Base-by-base conservation (phyloP, 306 rosid genomes). In the Hippophae rhamnoides region DNA sequence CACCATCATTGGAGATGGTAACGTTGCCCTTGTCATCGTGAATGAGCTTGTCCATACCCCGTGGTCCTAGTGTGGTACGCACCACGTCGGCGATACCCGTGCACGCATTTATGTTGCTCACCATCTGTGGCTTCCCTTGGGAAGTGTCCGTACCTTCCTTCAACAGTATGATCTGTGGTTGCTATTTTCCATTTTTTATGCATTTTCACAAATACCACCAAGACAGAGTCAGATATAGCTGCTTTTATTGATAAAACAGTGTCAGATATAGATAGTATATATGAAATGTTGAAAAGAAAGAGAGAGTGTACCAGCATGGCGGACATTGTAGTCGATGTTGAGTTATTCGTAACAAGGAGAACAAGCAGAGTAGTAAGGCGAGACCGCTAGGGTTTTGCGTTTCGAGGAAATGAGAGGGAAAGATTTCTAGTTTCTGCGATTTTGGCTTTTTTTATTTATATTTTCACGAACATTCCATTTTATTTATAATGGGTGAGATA, bases 1-100 rank as follows among this genome's bases (percentile, higher is more conserved):
- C 98, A 48, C 98, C 98, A 43, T 92, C 98, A 52, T 92, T 92
- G 53, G 98, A 92, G 49, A 92, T 92, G 75, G 98, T 92, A 72
- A 92, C 95, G 18, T 31, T 53, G 31, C 98, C 98, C 70, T 92
- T 92, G 47, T 92, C 87, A 43, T 87, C 95, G 46, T 92, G 98
- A 46, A 92, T 92, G 76, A 92, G 95, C 53, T 92, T 92, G 81
- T 92, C 98, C 98, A 92, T 92, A 41, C 98, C 98, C 54, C 98
- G 83, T 0, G 98, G 98, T 1, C 98, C 98, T 7, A 92, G 78
- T 6, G 98, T 92, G 58, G 88, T 76, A 38, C 98, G 78, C 38
- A 92, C 96, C 74, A 92, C 96, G 48, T 92, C 98, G 5, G 96
- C 93, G 64, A 88, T 93, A 5, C 89, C 95, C 7, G 89, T 83